phyloP scores from a whole-genome alignment of 257 asterid species.

The Anisodus tanguticus region DNA sequence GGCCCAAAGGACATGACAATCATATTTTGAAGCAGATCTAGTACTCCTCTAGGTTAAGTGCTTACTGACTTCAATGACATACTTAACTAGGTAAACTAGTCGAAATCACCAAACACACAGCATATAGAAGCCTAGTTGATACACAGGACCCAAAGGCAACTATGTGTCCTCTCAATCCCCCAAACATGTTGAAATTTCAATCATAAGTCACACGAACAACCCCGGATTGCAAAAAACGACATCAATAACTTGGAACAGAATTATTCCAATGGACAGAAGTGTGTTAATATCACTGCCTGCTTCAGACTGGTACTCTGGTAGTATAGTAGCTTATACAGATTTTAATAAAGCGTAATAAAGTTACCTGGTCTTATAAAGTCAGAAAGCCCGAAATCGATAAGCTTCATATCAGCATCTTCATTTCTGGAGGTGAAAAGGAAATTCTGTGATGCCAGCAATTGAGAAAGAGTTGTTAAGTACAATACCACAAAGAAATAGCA shows the following conservation, averaged over 20 bases:
- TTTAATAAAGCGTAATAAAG: background rate
- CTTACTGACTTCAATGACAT: background rate
- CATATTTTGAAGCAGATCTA: background rate
- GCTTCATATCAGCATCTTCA: slow-evolving; percentile 95
- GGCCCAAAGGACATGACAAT: background rate
- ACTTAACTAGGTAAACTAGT: slow-evolving; percentile 6
- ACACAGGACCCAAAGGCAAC: background rate
- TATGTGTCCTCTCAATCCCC: background rate
- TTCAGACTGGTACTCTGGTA: background rate
- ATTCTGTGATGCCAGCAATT: slow-evolving; percentile 58
- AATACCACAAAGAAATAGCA: slow-evolving; percentile 24
- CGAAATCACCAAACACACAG: background rate
- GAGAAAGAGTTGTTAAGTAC: slow-evolving; percentile 30
- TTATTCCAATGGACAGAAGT: background rate
- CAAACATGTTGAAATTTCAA: slow-evolving; percentile 24
- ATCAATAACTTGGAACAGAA: slow-evolving; percentile 18
- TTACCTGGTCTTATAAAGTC: slow-evolving; percentile 93
- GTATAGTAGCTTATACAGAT: slow-evolving; percentile 5
- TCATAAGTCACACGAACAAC: background rate
- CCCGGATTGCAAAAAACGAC: background rate
- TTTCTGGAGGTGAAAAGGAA: slow-evolving; percentile 80
- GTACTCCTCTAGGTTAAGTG: background rate
- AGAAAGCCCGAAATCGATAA: slow-evolving; percentile 95
- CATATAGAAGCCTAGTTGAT: background rate
- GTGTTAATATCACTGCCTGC: background rate